A percentile compares a stretch with the other conserved stretches of the same genome.
These are phyloP conservation scores for Cochlearia excelsa DNA, from an alignment of 345 rosid genomes.

Conservation along the genomic window DNA sequence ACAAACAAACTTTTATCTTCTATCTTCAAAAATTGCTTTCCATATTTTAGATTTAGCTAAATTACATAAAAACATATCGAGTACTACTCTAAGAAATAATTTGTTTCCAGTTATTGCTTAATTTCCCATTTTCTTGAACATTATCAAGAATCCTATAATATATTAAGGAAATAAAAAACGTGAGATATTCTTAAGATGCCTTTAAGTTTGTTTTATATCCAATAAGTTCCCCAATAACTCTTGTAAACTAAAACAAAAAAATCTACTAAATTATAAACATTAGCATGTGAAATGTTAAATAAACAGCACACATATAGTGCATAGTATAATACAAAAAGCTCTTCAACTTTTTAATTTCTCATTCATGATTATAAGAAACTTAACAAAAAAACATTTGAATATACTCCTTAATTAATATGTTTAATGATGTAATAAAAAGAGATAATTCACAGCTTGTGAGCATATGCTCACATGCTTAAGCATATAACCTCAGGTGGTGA, in stretches of 20 bases:
- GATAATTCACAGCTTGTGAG: constrained; percentile 31
- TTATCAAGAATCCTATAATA: too few species aligned
- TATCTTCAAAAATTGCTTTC: not conserved
- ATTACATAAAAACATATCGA: too few species aligned
- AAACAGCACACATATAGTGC: constrained; percentile 34
- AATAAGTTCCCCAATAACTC: too few species aligned
- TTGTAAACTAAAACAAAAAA: too few species aligned
- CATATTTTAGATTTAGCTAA: not conserved
- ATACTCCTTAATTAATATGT: constrained; percentile 23
- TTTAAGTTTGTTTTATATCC: too few species aligned
- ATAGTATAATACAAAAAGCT: constrained; percentile 27
- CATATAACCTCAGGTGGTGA: constrained; percentile 24
- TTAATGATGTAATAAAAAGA: constrained; percentile 29
- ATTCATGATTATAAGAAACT: constrained; percentile 23
- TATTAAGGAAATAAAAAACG: too few species aligned
- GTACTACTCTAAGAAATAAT: too few species aligned
- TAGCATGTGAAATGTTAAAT: constrained; percentile 24
- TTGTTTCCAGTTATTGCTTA: too few species aligned
- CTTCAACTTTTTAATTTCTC: constrained; percentile 27
- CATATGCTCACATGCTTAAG: constrained; percentile 37
- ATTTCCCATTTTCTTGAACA: too few species aligned
- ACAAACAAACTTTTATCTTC: not conserved
- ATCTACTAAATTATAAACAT: not conserved
- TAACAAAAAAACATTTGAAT: constrained; percentile 26
- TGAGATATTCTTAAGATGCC: too few species aligned